Evolutionary conservation across 1,284 basidiomycete species (phyloP).

Genomic region (Ustilago trichophora): DNA sequence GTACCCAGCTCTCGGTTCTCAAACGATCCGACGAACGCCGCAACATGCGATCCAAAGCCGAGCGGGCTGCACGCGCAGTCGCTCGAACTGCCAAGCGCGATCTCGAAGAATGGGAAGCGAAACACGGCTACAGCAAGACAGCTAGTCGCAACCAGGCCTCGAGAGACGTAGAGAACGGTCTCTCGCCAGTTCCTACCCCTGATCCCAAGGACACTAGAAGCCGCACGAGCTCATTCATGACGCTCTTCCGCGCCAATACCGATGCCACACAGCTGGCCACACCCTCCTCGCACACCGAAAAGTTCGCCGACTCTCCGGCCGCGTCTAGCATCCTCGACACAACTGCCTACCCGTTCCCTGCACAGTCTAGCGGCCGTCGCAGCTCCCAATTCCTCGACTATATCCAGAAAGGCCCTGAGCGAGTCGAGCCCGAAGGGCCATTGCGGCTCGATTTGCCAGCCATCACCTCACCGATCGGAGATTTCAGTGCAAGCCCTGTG

Average conservation of each 20-base stretch:
- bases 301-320: slow-evolving; percentile 22
- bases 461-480: slow-evolving; percentile 13
- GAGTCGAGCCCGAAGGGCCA: slow-evolving; percentile 19
- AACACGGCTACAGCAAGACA: slow-evolving; percentile 73
- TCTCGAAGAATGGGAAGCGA: slow-evolving; percentile 84
- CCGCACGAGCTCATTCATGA: slow-evolving; percentile 40
- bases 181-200: neutral
- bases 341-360: slow-evolving; percentile 23
- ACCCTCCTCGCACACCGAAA: slow-evolving; percentile 15
- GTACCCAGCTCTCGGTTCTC: slow-evolving; percentile 79
- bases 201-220: slow-evolving; percentile 16
- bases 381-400: slow-evolving; percentile 45
- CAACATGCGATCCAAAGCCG: slow-evolving; percentile 77
- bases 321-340: slow-evolving; percentile 21
- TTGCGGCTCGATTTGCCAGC: slow-evolving; percentile 20
- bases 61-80: slow-evolving; percentile 78
- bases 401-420: slow-evolving; percentile 36
- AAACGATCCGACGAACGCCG: slow-evolving; percentile 79
- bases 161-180: slow-evolving; percentile 18
- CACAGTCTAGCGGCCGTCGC: slow-evolving; percentile 14
- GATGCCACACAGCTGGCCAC: slow-evolving; percentile 16
- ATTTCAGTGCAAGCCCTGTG: neutral
- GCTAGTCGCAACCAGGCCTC: slow-evolving; percentile 8
- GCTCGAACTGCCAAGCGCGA: slow-evolving; percentile 75
- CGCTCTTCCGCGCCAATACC: slow-evolving; percentile 20